Percentiles rank a stretch among this genome's conserved stretches.
phyloP scores from a whole-genome alignment of 345 rosid genomes.

The Microcos paniculata region DNA sequence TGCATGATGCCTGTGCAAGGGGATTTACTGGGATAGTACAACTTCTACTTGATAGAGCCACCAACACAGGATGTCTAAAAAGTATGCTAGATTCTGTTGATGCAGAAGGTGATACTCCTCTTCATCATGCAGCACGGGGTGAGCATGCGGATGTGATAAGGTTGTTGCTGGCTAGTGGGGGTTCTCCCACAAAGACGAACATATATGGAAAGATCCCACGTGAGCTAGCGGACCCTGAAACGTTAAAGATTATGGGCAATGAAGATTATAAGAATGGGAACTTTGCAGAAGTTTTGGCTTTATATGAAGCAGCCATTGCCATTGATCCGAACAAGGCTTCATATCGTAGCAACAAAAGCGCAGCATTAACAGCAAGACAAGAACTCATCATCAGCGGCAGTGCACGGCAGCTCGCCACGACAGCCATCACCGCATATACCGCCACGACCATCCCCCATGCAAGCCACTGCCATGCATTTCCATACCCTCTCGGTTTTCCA shows the following conservation, averaged over 20 bases:
- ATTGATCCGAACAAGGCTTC: slow-evolving; percentile 88
- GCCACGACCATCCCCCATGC: no score
- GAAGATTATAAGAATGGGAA: slow-evolving; percentile 96
- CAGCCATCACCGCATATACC: no score
- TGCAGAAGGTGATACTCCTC: slow-evolving; percentile 87
- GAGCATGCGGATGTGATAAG: slow-evolving; percentile 73
- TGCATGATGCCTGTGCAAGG: slow-evolving; percentile 94
- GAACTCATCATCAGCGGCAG: no score
- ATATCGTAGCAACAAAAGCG: slow-evolving; percentile 88
- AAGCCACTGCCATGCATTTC: no score
- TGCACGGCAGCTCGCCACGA: no score
- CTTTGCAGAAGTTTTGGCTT: slow-evolving; percentile 78
- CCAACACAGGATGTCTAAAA: slow-evolving; percentile 39
- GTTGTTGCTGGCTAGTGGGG: slow-evolving; percentile 63
- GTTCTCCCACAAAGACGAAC: slow-evolving; percentile 58
- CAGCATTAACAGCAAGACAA: slow-evolving; percentile 92
- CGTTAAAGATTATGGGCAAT: slow-evolving; percentile 89
- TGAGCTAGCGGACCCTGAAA: slow-evolving; percentile 59
- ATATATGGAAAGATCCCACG: slow-evolving; percentile 63
- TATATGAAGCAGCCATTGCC: slow-evolving; percentile 92
- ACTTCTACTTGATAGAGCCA: slow-evolving; percentile 60
- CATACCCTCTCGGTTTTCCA: no score
- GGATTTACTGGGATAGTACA: slow-evolving; percentile 69
- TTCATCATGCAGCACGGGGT: slow-evolving; percentile 96
- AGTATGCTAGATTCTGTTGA: slow-evolving; percentile 78